Conservation (phyloP, 768 basidiomycete species). For the Agrocybe pediades region DNA sequence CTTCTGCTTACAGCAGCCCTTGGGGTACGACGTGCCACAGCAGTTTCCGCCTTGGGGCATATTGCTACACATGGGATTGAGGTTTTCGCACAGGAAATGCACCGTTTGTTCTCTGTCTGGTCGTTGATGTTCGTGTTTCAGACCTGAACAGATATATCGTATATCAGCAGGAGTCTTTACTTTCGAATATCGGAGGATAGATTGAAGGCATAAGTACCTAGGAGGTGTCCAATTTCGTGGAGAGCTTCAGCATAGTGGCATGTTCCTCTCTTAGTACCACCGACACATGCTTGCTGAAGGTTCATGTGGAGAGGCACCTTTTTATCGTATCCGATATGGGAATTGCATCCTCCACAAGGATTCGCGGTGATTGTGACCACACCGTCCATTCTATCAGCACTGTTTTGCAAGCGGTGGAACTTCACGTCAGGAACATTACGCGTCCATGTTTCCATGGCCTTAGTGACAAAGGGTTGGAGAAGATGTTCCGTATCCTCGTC, state of each 20-base stretch:
- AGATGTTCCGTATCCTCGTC: not conserved
- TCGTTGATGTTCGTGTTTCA: conserved; percentile 6
- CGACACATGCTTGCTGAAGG: conserved; percentile 1
- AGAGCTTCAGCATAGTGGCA: not conserved
- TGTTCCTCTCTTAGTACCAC: not conserved
- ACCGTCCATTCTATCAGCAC: not conserved
- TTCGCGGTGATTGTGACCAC: not conserved
- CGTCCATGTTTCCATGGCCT: not conserved
- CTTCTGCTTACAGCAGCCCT: not conserved
- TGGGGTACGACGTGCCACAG: not conserved
- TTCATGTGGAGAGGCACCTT: not conserved
- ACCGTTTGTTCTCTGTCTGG: not conserved
- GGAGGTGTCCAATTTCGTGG: conserved; percentile 2
- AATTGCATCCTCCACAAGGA: not conserved
- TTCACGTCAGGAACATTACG: not conserved
- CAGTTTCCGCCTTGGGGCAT: conserved; percentile 3
- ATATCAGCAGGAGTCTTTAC: not conserved
- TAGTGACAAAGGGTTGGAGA: not conserved
- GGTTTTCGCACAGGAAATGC: conserved; percentile 2
- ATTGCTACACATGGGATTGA: not conserved
- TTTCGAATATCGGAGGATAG: not conserved
- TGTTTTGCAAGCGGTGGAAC: not conserved
- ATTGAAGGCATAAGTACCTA: not conserved
- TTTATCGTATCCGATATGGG: not conserved
- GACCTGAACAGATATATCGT: not conserved